Base-by-base conservation (phyloP, 768 basidiomycete genomes). In the Lactarius hatsudake region DNA sequence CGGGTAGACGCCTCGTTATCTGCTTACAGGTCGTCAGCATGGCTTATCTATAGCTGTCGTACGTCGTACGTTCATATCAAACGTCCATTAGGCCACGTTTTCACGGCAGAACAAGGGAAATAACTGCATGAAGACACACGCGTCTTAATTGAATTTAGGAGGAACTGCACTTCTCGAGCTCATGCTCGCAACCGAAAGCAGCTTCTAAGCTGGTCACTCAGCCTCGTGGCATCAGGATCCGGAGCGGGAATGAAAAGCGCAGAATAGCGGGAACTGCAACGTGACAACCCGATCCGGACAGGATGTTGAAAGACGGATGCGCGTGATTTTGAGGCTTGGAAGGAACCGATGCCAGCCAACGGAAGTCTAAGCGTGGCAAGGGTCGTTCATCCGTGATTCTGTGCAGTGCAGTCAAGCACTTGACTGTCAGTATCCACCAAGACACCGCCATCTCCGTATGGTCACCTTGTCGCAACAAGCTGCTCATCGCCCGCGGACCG, bases 71-170 rank as follows among this genome's bases (percentile, higher is more conserved):
- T 42, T 42, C 40, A 53, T 42, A 59, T 54, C 45, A 13, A 30
- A 13, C 13, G 45, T 26, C 40, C 36, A 61, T 66, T 62, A 62
- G 57, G 36, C 60, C 65, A 66, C 65, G 65, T 57, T 66, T 57
- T 38, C 43, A 36, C 56, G 32, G 32, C 32, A 20, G 56, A 26
- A 36, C 56, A 64, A 55, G 36, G 26, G 54, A 66, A 62, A 26
- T 1, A 18, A 38, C 60, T 45, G 36, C 43, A 61, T 61, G 36
- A 20, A 59, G 18, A 28, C 32, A 64, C 32, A 13, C 38, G 58
- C 45, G 48, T 51, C 51, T 59, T 51, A 9, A 36, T 30, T 38
- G 9, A 53, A 53, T 60, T 30, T 28, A 28, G 53, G 51, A 54
- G 59, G 54, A 32, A 43, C 43, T 45, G 20, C 43, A 23, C 30